phyloP scores from a whole-genome alignment of 768 basidiomycete species.

The Boletus pseudopeckii region DNA sequence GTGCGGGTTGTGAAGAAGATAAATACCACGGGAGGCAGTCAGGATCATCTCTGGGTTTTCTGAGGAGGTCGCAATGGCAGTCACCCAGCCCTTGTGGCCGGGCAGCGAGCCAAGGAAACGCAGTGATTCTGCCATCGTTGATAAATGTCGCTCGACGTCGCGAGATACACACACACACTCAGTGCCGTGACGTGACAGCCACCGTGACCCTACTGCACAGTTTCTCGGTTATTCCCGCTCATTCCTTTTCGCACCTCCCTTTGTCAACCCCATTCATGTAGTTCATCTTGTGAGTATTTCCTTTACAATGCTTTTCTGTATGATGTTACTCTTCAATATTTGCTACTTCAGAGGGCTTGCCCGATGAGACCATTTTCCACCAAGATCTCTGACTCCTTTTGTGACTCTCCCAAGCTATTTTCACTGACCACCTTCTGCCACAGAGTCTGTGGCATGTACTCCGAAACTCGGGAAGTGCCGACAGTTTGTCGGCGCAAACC shows the following conservation, averaged over 20 bases:
- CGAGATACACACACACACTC: conserved; percentile 29
- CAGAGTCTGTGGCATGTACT: no score
- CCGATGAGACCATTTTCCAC: conserved; percentile 65
- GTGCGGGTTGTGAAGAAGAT: conserved; percentile 2
- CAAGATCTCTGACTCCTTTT: conserved; percentile 61
- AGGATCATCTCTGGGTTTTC: conserved; percentile 99
- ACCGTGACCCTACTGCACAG: conserved; percentile 65
- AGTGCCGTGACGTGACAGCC: conserved; percentile 51
- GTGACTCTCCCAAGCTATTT: background rate
- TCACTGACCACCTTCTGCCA: conserved; percentile 5
- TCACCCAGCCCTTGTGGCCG: conserved; percentile 97
- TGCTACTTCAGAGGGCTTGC: conserved; percentile 63
- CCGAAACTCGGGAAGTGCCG: no score
- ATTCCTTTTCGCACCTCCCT: background rate
- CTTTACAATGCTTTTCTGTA: background rate
- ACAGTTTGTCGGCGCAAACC: no score
- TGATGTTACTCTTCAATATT: conserved; percentile 55
- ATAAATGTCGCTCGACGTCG: conserved; percentile 22
- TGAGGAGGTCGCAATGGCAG: conserved; percentile 95
- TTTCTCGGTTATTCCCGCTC: conserved; percentile 36
- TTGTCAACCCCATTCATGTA: background rate
- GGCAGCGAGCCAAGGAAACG: conserved; percentile 88
- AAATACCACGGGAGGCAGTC: conserved; percentile 92
- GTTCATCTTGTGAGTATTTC: conserved; percentile 17
- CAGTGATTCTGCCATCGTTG: conserved; percentile 75